Base-by-base conservation (phyloP, 495 filamentous ascomycete genomes). In the Penicillium flavigenum region DNA sequence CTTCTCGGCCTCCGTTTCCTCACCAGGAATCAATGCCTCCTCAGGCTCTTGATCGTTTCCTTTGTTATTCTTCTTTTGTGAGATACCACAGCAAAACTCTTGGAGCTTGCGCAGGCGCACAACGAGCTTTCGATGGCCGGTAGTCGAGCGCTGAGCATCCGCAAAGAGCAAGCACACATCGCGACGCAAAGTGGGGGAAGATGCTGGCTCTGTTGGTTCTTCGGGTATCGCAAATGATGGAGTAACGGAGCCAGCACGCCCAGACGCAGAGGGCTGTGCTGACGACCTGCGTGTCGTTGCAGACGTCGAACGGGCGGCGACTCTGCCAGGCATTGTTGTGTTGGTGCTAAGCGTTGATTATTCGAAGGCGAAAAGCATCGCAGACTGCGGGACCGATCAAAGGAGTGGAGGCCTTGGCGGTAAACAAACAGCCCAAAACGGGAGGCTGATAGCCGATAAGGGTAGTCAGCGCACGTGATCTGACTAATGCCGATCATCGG, bases 71-170 rank as follows among this genome's bases (percentile, higher is more conserved):
- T 72, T 70, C 54, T 80, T 78, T 52, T 75, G 77, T 7, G 79
- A 82, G 59, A 93, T 90, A 59, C 88, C 90, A 71, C 89, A 90
- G 79, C 91, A 96, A 42, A 85, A 78, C 66, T 98, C 94, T 62
- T 96, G 92, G 19, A 93, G 76, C 63, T 92, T 96, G 54, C 94
- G 84, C 47, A 96, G 78, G 24, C 85, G 91, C 50, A 96, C 86
- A 19, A 87, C 86, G 0, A 96, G 82, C 66, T 98, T 98, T 27
- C 94, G 80, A 66, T 98, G 95, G 1, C 88, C 88, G 0, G 92
- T 91, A 1, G 89, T 92, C 12, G 88, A 90, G 59, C 86, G 84
- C 69, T 98, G 95, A 22, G 93, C 90, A 63, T 96, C 90, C 47
- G 81, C 83, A 65, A 97, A 98, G 27, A 96, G 83, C 58, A 80